Conservation (phyloP, 2,329 filamentous ascomycete genomes). For the Ophiognomonia clavigignenti-juglandacearum region DNA sequence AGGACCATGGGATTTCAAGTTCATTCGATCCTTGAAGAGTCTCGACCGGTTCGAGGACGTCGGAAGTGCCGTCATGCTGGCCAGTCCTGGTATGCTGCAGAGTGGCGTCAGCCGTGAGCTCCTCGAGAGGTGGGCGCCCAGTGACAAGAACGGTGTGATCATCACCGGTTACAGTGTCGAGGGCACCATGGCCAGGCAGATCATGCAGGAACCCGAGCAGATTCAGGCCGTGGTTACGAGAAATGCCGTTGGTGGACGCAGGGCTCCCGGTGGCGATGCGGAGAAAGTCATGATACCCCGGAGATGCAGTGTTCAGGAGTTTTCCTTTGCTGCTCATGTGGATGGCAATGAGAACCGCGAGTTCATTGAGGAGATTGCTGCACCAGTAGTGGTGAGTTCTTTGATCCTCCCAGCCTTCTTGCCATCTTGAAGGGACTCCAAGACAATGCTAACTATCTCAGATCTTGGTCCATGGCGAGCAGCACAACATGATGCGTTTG, state of each 20-base stretch:
- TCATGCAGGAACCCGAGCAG: constrained; percentile 90
- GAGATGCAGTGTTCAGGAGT: constrained; percentile 88
- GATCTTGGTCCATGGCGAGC: constrained; percentile 96
- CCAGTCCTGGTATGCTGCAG: constrained; percentile 96
- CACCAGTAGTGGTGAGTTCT: constrained; percentile 80
- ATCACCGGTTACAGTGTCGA: constrained; percentile 99
- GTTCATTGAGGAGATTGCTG: constrained; percentile 91
- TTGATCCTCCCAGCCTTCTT: not conserved
- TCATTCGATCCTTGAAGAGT: constrained; percentile 85
- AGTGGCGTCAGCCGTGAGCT: constrained; percentile 91
- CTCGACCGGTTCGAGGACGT: constrained; percentile 95
- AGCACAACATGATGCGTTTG: constrained; percentile 95
- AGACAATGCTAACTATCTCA: constrained; percentile 27
- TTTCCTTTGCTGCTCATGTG: constrained; percentile 93
- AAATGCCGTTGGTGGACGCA: constrained; percentile 57
- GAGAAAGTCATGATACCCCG: constrained; percentile 89
- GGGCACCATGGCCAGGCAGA: constrained; percentile 94
- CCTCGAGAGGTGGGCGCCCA: constrained; percentile 92
- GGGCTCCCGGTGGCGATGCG: constrained; percentile 62
- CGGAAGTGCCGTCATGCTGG: constrained; percentile 93
- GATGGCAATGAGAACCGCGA: constrained; percentile 94
- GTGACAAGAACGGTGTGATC: constrained; percentile 94
- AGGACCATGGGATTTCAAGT: constrained; percentile 95
- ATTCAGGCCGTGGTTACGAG: constrained; percentile 92
- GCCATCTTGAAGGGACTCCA: no score